These are phyloP conservation scores for Nannizziopsis barbatae DNA, from an alignment of 2,329 filamentous ascomycete species.

Conservation along the genomic window DNA sequence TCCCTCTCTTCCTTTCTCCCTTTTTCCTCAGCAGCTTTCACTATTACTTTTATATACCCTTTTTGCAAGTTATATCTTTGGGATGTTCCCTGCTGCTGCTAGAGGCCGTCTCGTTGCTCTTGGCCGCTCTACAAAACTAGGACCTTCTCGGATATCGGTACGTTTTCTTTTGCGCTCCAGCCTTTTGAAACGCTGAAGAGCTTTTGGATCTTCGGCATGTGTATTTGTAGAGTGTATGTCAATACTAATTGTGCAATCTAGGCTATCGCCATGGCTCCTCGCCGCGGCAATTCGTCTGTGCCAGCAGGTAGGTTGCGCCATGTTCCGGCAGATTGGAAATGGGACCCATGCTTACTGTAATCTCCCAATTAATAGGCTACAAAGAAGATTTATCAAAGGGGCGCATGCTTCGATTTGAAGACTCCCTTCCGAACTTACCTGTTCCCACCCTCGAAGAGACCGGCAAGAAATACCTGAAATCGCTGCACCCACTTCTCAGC, in stretches of 20 bases:
- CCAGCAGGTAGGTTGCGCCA: constrained; percentile 30
- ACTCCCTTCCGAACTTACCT: constrained; percentile 51
- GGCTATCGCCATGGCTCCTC: constrained; percentile 32
- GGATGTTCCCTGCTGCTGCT: constrained; percentile 36
- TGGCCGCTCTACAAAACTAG: constrained; percentile 29
- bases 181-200: constrained; percentile 6
- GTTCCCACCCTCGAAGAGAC: constrained; percentile 56
- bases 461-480: constrained; percentile 53
- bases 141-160: constrained; percentile 26
- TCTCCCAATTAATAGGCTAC: constrained; percentile 41
- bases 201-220: constrained; percentile 5
- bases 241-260: constrained; percentile 14
- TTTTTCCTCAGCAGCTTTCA: neutral
- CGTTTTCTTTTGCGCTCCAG: constrained; percentile 9
- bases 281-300: constrained; percentile 30
- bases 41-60: constrained; percentile 3
- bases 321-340: neutral
- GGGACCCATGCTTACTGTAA: neutral
- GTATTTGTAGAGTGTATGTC: neutral
- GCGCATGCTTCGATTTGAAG: constrained; percentile 55
- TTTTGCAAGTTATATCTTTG: constrained; percentile 9
- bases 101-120: constrained; percentile 34
- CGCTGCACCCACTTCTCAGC: constrained; percentile 52
- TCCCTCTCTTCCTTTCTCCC: constrained; percentile 6
- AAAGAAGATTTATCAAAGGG: constrained; percentile 53